Conservation (phyloP, 768 basidiomycete genomes). For the Pisolithus tinctorius region DNA sequence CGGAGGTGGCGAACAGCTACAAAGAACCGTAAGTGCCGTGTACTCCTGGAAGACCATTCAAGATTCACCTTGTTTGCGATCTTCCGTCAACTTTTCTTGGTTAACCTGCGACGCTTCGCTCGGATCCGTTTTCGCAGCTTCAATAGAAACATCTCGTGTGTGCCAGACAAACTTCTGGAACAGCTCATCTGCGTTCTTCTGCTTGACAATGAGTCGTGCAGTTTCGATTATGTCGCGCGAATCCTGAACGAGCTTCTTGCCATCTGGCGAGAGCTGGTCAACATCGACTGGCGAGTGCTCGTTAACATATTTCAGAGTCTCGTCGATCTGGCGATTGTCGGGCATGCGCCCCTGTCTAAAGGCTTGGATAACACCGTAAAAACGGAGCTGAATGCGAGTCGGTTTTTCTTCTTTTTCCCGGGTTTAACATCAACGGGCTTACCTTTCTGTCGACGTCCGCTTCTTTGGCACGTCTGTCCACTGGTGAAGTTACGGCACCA, state of each 20-base stretch:
- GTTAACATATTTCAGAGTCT: constrained; percentile 60
- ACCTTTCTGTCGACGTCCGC: constrained; percentile 80
- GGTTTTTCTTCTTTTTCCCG: not conserved
- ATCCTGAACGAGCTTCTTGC: constrained; percentile 70
- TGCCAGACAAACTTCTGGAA: constrained; percentile 89
- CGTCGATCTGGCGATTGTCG: constrained; percentile 74
- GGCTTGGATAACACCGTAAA: constrained; percentile 79
- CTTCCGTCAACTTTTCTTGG: constrained; percentile 44
- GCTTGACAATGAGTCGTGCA: constrained; percentile 54
- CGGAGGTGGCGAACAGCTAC: constrained; percentile 82
- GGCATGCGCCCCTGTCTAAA: constrained; percentile 76
- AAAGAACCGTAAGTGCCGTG: not conserved
- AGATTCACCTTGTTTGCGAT: constrained; percentile 53
- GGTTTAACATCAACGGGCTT: not conserved
- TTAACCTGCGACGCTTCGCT: constrained; percentile 41
- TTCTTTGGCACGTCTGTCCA: constrained; percentile 52
- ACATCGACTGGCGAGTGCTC: constrained; percentile 54
- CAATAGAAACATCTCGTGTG: constrained; percentile 43
- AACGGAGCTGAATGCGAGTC: constrained; percentile 41
- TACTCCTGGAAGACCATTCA: not conserved
- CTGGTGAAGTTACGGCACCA: constrained; percentile 61
- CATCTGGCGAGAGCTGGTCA: constrained; percentile 66
- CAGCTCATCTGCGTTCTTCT: constrained; percentile 89
- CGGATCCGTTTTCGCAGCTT: constrained; percentile 37
- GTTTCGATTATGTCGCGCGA: constrained; percentile 76